Percentiles rank a stretch among this genome's conserved stretches.
phyloP scores from a whole-genome alignment of 371 early-diverging fungal species.

The Thermomucor indicae-seudaticae region DNA sequence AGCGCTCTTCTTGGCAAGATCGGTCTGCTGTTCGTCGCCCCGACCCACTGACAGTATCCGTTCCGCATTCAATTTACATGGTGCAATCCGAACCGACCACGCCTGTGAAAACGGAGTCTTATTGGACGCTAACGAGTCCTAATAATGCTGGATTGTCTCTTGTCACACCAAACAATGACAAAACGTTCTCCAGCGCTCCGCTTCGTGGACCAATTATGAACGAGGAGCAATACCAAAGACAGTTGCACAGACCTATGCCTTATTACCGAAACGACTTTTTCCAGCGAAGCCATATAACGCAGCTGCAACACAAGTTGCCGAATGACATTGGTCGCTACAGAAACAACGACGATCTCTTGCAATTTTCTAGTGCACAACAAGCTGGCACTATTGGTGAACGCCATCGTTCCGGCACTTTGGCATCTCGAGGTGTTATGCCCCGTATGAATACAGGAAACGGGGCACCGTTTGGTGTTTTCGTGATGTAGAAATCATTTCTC shows the following conservation, averaged over 20 bases:
- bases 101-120: neutral
- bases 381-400: neutral
- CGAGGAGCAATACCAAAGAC: neutral
- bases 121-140: too few relatives aligned
- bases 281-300: neutral
- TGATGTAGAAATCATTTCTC: neutral
- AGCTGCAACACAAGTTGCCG: neutral
- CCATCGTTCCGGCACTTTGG: neutral
- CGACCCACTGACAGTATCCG: neutral
- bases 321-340: neutral
- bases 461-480: conserved; percentile 7
- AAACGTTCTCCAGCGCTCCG: too few relatives aligned
- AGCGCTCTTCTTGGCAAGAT: neutral
- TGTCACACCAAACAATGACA: too few relatives aligned
- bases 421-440: neutral
- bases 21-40: neutral
- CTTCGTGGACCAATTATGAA: too few relatives aligned
- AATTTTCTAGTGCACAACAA: neutral
- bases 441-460: neutral
- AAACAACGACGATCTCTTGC: neutral
- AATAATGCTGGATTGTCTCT: too few relatives aligned
- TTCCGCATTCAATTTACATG: neutral
- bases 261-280: neutral
- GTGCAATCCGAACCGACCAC: neutral
- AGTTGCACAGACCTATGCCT: neutral